phyloP scores from a whole-genome alignment of 106 monocot genomes.

The Agapanthus africanus region DNA sequence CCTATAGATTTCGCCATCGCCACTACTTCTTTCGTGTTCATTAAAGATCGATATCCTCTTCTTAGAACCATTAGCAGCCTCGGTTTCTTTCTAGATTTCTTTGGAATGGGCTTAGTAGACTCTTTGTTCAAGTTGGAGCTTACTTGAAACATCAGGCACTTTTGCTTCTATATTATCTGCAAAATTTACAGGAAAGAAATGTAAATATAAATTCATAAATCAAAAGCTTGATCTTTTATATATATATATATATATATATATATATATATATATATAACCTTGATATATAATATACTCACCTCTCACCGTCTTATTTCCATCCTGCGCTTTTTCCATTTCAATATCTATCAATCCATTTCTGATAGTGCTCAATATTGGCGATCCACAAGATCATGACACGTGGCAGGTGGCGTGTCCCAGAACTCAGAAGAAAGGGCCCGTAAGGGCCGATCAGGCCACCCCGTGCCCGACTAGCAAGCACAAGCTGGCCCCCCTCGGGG shows the following conservation, averaged over 20 bases:
- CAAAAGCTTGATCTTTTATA: background rate
- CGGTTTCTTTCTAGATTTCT: constrained; percentile 17
- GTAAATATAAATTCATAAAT: background rate
- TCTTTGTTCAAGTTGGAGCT: constrained; percentile 11
- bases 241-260: background rate
- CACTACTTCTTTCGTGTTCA: background rate
- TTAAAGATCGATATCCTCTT: background rate
- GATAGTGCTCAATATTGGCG: too few relatives aligned
- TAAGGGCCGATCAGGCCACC: too few relatives aligned
- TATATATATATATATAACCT: background rate
- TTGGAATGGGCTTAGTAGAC: background rate
- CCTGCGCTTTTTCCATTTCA: background rate
- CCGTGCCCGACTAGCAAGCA: too few relatives aligned
- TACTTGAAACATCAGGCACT: background rate
- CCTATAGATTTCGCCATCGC: constrained; percentile 6
- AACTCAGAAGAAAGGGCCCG: too few relatives aligned
- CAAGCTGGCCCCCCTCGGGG: too few relatives aligned
- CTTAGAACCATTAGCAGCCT: constrained; percentile 20
- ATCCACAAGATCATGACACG: too few relatives aligned
- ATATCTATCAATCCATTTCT: background rate
- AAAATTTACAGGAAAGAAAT: background rate
- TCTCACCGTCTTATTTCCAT: background rate
- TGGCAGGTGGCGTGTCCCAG: too few relatives aligned
- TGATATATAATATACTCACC: background rate
- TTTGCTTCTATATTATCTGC: constrained; percentile 4